Base-by-base conservation (phyloP, 2,329 filamentous ascomycete species). In the Cercospora canescens region DNA sequence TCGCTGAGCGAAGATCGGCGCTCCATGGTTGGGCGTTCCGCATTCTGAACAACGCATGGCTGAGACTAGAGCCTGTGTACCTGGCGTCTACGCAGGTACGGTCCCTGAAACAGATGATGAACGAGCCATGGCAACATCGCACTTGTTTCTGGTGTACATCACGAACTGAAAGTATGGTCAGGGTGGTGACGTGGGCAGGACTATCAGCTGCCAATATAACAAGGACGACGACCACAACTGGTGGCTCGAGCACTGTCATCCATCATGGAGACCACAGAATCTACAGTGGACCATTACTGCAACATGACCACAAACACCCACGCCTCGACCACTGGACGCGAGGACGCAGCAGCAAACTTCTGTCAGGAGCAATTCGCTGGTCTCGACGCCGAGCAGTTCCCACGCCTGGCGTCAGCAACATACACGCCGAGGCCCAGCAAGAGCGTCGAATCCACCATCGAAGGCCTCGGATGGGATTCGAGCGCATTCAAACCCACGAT, bases 341-440 rank as follows among this genome's bases (percentile, higher is more conserved):
- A 52, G 28, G 21, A 52, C 1, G 50, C 48, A 14, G 21, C 60
- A 30, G 24, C 30, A 4, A 52, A 12, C 64, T 62, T 62, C 48
- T 81, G 79, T 79, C 73, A 73, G 28, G 62, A 71, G 0, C 69
- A 71, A 45, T 68, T 81, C 1, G 65, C 70, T 4, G 75, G 73
- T n/a, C 67, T 75, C 21, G 62, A 74, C 12, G 65, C 75, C 4
- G 75, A 76, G n/a, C 73, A 76, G 24, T 80, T 79, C 57, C 79
- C 79, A 30, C 68, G 71, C 39, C 68, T 75, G 34, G 69, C 72
- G 4, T 73, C 72, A 14, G 65, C 71, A 6, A 69, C 63, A 6
- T 68, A 71, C 16, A 68, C 73, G 1, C 65, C 72, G 0, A 30
- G 64, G 6, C 74, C 76, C 0, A 70, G 74, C 18, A 70, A 74